Conservation (phyloP, 179 eudicot species). For the Silene noctiflora region DNA sequence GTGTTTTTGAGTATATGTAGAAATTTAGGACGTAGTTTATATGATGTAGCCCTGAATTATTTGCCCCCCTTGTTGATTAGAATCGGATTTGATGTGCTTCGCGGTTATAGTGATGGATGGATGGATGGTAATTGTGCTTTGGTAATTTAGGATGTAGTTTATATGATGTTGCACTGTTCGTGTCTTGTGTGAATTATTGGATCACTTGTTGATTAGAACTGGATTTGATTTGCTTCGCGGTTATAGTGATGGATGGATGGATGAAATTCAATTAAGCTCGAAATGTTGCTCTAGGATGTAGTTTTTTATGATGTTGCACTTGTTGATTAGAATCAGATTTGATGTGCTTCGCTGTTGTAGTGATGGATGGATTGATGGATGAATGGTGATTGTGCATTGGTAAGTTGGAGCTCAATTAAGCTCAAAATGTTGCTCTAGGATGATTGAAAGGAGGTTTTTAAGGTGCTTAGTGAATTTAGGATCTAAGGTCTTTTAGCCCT, state of each 20-base stretch:
- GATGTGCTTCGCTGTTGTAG: no score
- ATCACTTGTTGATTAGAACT: constrained; percentile 14
- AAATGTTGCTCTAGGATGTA: not conserved
- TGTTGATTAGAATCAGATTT: no score
- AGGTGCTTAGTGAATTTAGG: not conserved
- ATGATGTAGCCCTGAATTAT: not conserved
- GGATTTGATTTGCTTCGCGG: constrained; percentile 1
- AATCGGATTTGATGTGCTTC: constrained; percentile 3
- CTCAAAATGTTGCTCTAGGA: not conserved
- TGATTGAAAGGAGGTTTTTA: not conserved
- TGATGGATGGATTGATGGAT: not conserved
- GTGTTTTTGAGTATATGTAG: not conserved
- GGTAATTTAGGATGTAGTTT: not conserved
- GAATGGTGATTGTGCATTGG: not conserved
- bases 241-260: not conserved
- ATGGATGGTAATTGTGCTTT: not conserved
- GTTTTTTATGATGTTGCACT: no score
- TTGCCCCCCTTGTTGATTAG: constrained; percentile 13
- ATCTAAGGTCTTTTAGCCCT: not conserved
- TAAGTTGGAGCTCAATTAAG: not conserved
- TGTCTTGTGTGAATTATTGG: not conserved
- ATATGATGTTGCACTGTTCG: not conserved
- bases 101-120: no score
- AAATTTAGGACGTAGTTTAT: not conserved
- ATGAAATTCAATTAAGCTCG: not conserved